A percentile compares a stretch with the other conserved stretches of the same genome.
Evolutionary conservation across 768 basidiomycete species (phyloP).

Genomic region (Trametes sanguinea): DNA sequence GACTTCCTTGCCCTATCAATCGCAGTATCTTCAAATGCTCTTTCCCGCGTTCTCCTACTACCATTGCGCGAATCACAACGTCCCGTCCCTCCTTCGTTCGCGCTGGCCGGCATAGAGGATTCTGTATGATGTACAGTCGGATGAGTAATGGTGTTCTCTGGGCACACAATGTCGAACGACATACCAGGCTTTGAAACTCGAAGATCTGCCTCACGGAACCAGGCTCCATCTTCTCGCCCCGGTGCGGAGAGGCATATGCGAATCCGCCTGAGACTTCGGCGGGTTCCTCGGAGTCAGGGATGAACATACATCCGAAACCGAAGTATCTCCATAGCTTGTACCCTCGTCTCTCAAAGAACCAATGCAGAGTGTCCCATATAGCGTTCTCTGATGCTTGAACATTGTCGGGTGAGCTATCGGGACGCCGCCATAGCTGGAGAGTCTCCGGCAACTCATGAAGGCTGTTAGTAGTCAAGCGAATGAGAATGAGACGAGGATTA

Average conservation of each 20-base stretch:
- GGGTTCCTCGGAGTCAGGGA: background rate
- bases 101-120: background rate
- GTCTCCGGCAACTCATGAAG: too few species aligned
- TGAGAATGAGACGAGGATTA: too few species aligned
- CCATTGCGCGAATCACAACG: constrained; percentile 5
- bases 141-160: too few species aligned
- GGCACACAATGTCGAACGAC: too few species aligned
- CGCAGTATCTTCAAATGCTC: constrained; percentile 27
- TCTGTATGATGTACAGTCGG: background rate
- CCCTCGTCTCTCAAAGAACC: background rate
- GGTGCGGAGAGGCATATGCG: background rate
- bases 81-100: background rate
- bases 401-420: background rate
- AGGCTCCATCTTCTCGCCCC: background rate
- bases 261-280: background rate
- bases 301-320: background rate
- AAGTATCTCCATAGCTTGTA: background rate
- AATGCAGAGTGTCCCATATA: background rate
- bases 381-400: background rate
- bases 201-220: background rate
- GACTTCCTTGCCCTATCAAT: constrained; percentile 23
- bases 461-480: too few species aligned
- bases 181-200: background rate
- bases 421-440: too few species aligned
- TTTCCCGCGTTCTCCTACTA: background rate